Base-by-base conservation (phyloP, 2,329 filamentous ascomycete species). In the Sporothrix protearum region DNA sequence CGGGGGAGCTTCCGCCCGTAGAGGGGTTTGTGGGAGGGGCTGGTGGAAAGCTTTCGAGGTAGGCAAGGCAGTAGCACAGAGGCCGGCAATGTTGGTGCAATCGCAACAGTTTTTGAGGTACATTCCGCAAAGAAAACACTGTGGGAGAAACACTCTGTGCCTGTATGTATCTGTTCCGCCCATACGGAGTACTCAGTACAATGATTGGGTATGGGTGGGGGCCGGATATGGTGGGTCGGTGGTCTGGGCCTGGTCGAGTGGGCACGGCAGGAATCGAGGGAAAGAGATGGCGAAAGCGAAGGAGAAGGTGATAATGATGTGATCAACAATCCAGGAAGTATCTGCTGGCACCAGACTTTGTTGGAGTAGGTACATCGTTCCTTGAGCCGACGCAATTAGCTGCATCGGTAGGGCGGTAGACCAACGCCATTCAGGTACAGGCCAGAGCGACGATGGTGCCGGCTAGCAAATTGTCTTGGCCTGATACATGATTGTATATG, bases 241-340 rank as follows among this genome's bases (percentile, higher is more conserved):
- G 68, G 51, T 69, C 68, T 69, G 68, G 42, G 53, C 68, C 53
- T 28, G 53, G 68, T 61, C 53, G 68, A 69, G 49, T 36, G 6
- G 53, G 49, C 39, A 59, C 25, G 68, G 25, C 25, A 61, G 28
- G 39, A 28, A 47, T 47, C 42, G 42, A 47, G 42, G 19, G 42
- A n/a, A 66, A 61, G 36, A 61, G 68, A 69, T 53, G 68, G 53
- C 61, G 68, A 69, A 69, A 55, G 49, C 3, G 36, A 28, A n/a
- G 28, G 25, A 33, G 19, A 45, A 47, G 68, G 53, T 61, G 53
- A 61, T 61, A 33, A 61, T 69, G 68, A 61, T 47, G 68, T 61
- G 68, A 69, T 69, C 53, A 30, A 39, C 53, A 39, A 16, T 33
- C 14, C 2, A 10, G 42, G 14, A 47, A 47, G 22, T 33, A 14